Percentiles rank a stretch among this genome's conserved stretches.
Evolutionary conservation across 202 grass and related monocot genomes (phyloP).

Genomic region (Setaria viridis): DNA sequence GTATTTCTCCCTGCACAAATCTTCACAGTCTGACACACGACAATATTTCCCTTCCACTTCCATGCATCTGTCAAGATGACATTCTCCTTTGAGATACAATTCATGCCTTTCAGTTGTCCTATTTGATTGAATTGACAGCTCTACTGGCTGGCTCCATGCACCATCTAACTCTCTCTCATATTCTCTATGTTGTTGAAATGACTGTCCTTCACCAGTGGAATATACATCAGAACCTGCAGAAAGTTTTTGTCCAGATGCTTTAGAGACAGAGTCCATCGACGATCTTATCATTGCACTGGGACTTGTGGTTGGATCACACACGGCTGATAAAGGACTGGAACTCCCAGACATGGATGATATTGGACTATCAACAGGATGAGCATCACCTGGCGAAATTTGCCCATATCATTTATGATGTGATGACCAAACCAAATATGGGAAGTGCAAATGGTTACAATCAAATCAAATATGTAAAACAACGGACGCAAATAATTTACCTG

Average conservation of each 20-base stretch:
- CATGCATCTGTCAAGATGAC: conserved; percentile 28
- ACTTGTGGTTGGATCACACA: conserved; percentile 48
- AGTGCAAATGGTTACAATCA: background rate
- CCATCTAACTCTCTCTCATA: conserved; percentile 27
- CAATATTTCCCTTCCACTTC: conserved; percentile 36
- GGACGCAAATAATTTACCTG: conserved; percentile 40
- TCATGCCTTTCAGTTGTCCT: conserved; percentile 36
- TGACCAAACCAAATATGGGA: background rate
- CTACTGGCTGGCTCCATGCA: background rate
- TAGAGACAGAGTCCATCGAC: background rate
- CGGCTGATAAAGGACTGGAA: conserved; percentile 44
- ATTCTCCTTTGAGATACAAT: conserved; percentile 45
- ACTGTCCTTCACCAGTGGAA: conserved; percentile 19
- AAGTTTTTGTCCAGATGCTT: conserved; percentile 16
- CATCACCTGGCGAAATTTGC: conserved; percentile 44
- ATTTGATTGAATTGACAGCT: conserved; percentile 48
- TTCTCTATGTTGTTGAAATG: conserved; percentile 19
- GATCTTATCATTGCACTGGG: conserved; percentile 37
- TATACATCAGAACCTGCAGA: background rate
- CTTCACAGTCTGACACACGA: background rate
- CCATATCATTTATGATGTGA: conserved; percentile 35
- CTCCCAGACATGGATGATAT: conserved; percentile 49
- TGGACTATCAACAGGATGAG: conserved; percentile 46
- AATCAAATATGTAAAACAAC: conserved; percentile 8
- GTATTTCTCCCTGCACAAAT: conserved; percentile 42